Percentiles rank a stretch among this genome's conserved stretches.
phyloP scores from a whole-genome alignment of 1,139 yeast genomes.

The Pichia sp. region DNA sequence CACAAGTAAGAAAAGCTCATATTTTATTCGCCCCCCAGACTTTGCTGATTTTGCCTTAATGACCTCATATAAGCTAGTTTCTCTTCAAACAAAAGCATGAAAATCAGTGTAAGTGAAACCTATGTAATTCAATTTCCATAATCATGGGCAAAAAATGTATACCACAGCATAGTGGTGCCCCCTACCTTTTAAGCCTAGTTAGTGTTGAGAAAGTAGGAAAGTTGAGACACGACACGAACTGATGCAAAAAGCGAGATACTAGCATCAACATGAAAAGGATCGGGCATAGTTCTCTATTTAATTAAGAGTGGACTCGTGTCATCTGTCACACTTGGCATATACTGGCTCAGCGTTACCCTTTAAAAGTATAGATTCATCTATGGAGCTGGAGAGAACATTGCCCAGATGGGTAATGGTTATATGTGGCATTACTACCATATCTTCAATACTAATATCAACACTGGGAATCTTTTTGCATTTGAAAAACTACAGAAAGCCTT shows the following conservation, averaged over 20 bases:
- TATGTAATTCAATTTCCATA: no score
- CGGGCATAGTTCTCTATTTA: not conserved
- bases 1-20: no score
- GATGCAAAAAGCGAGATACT: not conserved
- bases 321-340: not conserved
- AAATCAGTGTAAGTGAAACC: no score
- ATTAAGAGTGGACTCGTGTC: not conserved
- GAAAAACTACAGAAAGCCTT: constrained; percentile 78
- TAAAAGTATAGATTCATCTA: not conserved
- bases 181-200: no score
- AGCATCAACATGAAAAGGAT: not conserved
- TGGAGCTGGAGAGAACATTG: constrained; percentile 9
- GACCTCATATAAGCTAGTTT: no score
- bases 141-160: no score
- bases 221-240: not conserved
- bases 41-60: no score
- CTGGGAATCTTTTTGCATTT: constrained; percentile 49
- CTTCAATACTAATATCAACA: constrained; percentile 40
- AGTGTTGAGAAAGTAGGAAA: not conserved
- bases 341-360: not conserved
- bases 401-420: constrained; percentile 27
- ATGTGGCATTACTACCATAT: constrained; percentile 31
- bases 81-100: no score
- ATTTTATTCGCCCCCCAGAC: no score
- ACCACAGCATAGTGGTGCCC: no score